Evolutionary conservation across 1,284 basidiomycete species (phyloP).

Genomic region (Pseudozyma sp.): DNA sequence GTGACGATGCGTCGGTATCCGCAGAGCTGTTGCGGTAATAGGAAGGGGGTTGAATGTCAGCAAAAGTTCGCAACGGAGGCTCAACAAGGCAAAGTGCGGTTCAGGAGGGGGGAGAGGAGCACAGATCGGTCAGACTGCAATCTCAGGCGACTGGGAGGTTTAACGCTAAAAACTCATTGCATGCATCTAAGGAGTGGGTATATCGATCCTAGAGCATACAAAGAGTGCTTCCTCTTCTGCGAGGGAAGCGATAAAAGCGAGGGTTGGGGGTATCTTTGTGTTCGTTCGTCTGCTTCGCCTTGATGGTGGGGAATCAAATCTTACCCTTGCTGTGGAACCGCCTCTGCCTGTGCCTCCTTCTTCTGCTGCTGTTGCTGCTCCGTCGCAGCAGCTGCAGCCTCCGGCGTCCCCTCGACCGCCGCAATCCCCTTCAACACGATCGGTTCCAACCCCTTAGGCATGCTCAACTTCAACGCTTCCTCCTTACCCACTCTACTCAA

Average conservation of each 20-base stretch:
- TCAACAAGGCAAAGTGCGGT: not conserved
- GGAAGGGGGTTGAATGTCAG: slow-evolving; percentile 3
- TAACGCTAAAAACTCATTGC: slow-evolving; percentile 10
- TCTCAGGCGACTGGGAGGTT: not conserved
- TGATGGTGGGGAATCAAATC: slow-evolving; percentile 1
- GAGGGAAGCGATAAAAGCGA: not conserved
- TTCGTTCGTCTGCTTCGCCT: too few relatives aligned
- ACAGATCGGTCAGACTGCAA: not conserved
- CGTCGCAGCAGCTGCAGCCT: not conserved
- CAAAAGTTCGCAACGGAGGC: not conserved
- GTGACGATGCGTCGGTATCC: not conserved
- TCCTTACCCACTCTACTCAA: slow-evolving; percentile 54
- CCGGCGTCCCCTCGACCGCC: slow-evolving; percentile 32
- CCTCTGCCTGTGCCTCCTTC: too few relatives aligned
- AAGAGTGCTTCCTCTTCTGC: not conserved
- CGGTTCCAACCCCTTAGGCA: slow-evolving; percentile 54
- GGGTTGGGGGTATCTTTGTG: not conserved
- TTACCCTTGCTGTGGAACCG: slow-evolving; percentile 41
- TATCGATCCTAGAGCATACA: slow-evolving; percentile 27
- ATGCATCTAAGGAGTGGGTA: slow-evolving; percentile 30
- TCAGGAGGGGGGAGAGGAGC: not conserved
- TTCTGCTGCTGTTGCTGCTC: slow-evolving; percentile 28
- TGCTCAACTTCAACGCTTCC: slow-evolving; percentile 63
- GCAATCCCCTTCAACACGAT: slow-evolving; percentile 48
- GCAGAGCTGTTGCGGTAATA: not conserved